These are phyloP conservation scores for Pseudogymnoascus sp. DNA, from an alignment of 2,329 filamentous ascomycete genomes.

Conservation along the genomic window DNA sequence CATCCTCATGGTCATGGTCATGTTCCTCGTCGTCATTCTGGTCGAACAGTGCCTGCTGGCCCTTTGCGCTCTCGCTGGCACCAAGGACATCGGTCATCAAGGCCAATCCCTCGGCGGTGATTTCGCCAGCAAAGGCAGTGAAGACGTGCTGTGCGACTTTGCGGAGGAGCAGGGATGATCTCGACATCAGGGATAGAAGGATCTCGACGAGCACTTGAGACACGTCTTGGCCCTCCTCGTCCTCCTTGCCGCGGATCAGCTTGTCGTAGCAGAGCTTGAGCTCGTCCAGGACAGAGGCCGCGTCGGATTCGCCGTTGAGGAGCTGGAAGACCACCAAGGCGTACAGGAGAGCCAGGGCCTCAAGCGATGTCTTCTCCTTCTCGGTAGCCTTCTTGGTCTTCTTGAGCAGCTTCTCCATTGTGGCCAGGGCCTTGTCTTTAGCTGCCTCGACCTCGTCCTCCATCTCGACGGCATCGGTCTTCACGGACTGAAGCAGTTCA, in stretches of 20 bases:
- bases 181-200: slow-evolving; percentile 79
- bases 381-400: slow-evolving; percentile 29
- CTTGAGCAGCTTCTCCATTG: slow-evolving; percentile 47
- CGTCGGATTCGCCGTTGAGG: slow-evolving; percentile 83
- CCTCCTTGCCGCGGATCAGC: slow-evolving; percentile 42
- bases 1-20: slow-evolving; percentile 35
- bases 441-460: slow-evolving; percentile 47
- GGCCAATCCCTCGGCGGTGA: slow-evolving; percentile 66
- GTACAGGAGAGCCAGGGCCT: slow-evolving; percentile 73
- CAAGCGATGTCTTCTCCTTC: slow-evolving; percentile 30
- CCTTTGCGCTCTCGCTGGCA: slow-evolving; percentile 72
- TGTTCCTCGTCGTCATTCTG: slow-evolving; percentile 54
- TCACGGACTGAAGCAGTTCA: slow-evolving; percentile 20
- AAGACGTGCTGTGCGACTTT: slow-evolving; percentile 87
- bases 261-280: slow-evolving; percentile 68
- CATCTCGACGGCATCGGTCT: slow-evolving; percentile 41
- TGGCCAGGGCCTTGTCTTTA: slow-evolving; percentile 43
- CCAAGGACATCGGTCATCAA: slow-evolving; percentile 60
- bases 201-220: slow-evolving; percentile 79
- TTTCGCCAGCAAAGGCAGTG: slow-evolving; percentile 66
- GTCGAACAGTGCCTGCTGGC: slow-evolving; percentile 80
- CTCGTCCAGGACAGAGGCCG: slow-evolving; percentile 73
- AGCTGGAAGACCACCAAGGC: slow-evolving; percentile 79
- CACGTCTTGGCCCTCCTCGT: slow-evolving; percentile 43
- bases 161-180: slow-evolving; percentile 74